Evolutionary conservation across 1,284 basidiomycete genomes (phyloP), one percentile per base, ranked within the genome.

Genomic region (Taiwanofungus camphoratus): DNA sequence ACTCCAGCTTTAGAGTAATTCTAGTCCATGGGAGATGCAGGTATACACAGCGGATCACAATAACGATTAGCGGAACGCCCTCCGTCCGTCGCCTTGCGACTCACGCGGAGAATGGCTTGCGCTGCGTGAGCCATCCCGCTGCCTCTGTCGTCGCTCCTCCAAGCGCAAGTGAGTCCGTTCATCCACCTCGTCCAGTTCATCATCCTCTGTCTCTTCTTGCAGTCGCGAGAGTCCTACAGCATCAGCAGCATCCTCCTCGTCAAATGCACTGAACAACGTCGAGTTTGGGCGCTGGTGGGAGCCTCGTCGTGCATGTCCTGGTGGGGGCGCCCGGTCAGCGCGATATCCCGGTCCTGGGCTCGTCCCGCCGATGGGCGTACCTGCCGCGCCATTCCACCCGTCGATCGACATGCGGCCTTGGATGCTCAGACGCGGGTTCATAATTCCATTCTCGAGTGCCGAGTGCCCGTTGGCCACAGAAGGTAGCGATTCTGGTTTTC

Each of bases 341-440:
- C 26, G 13, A 20, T 6, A 40, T 16, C 34, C 34, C 57, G 54
- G 49, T 63, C 63, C 9, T n/a, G 53, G 39, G 50, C 62, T 45
- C 24, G 62, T 50, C 56, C 59, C 51, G 56, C 70, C 46, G 56
- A 62, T 44, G 48, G 52, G 45, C 65, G 67, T 33, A 56, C 69
- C 55, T 15, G 49, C 58, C 5, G 68, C 61, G 19, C 73, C 78
- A 48, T 66, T 70, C 85, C 86, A 87, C 1, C 77, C 79, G 49
- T 88, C 86, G 35, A 84, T 63, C 11, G 83, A 87, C 55, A 78
- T 65, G 2, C 84, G 76, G 32, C 82, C 84, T 52, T 78, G 77
- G 20, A 86, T 64, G 52, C 79, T 82, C 39, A 82, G 61, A 29
- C 87, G 77, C 7, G 83, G 82, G 66, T 88, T 82, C 76, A 88